Conservation (phyloP, 495 filamentous ascomycete species). For the Lepidopterella palustris region DNA sequence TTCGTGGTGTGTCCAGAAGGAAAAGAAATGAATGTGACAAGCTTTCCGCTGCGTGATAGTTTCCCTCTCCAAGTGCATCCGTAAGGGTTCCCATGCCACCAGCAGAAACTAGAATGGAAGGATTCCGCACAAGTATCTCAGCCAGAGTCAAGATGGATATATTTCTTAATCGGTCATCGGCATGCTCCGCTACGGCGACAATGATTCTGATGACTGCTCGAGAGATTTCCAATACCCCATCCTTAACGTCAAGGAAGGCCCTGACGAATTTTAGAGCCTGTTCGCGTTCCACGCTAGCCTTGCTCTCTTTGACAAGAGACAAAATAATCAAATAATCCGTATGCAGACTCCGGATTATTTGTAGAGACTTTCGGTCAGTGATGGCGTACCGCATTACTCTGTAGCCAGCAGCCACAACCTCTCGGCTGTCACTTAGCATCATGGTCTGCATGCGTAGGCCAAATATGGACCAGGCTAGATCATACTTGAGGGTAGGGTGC, state of each 20-base stretch:
- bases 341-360: slow-evolving; percentile 76
- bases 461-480: slow-evolving; percentile 90
- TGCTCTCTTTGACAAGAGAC: slow-evolving; percentile 89
- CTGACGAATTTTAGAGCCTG: slow-evolving; percentile 95
- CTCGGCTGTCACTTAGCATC: slow-evolving; percentile 89
- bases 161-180: slow-evolving; percentile 76
- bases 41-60: slow-evolving; percentile 84
- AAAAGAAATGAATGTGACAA: slow-evolving; percentile 78
- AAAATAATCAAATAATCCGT: slow-evolving; percentile 89
- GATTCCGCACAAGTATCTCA: slow-evolving; percentile 82
- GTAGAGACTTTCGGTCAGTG: slow-evolving; percentile 80
- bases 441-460: slow-evolving; percentile 88
- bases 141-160: slow-evolving; percentile 90
- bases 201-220: slow-evolving; percentile 79
- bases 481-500: slow-evolving; percentile 89
- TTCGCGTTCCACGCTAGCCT: slow-evolving; percentile 91
- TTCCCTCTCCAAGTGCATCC: slow-evolving; percentile 82
- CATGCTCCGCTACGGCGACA: slow-evolving; percentile 81
- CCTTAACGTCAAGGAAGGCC: slow-evolving; percentile 92
- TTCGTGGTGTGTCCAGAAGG: slow-evolving; percentile 75
- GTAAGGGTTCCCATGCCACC: slow-evolving; percentile 76
- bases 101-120: slow-evolving; percentile 65
- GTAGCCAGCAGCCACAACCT: slow-evolving; percentile 92
- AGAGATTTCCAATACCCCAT: slow-evolving; percentile 82
- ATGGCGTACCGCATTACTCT: slow-evolving; percentile 89